A percentile compares a stretch with the other conserved stretches of the same genome.
Conservation (phyloP, 2,329 filamentous ascomycete genomes). For the Fusarium hostae region DNA sequence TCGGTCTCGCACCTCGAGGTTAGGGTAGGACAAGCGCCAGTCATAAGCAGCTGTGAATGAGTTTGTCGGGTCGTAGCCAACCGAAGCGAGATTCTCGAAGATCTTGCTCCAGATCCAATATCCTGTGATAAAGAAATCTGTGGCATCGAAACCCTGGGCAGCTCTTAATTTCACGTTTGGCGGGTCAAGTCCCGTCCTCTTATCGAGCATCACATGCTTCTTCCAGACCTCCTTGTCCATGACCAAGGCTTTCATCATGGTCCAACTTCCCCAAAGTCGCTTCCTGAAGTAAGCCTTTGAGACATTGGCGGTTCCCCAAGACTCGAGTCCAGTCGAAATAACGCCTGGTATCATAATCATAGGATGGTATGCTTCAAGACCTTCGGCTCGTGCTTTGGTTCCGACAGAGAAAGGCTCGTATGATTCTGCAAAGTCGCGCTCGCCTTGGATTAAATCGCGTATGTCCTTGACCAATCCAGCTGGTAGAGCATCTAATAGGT, state of each 20-base stretch:
- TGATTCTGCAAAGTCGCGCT: slow-evolving; percentile 82
- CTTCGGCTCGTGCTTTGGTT: slow-evolving; percentile 81
- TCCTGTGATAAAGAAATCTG: slow-evolving; percentile 89
- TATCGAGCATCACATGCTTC: slow-evolving; percentile 95
- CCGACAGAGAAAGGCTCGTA: slow-evolving; percentile 97
- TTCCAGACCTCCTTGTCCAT: slow-evolving; percentile 96
- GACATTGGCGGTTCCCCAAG: slow-evolving; percentile 88
- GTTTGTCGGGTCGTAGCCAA: slow-evolving; percentile 91
- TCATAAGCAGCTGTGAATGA: slow-evolving; percentile 81
- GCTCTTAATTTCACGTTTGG: slow-evolving; percentile 89
- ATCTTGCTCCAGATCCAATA: slow-evolving; percentile 99
- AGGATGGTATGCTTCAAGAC: slow-evolving; percentile 83
- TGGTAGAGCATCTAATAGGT: slow-evolving; percentile 86
- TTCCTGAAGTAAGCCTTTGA: slow-evolving; percentile 94
- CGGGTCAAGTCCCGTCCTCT: slow-evolving; percentile 88
- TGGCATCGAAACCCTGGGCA: slow-evolving; percentile 96
- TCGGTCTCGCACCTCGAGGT: slow-evolving; percentile 89
- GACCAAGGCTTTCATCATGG: slow-evolving; percentile 95
- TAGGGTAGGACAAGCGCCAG: slow-evolving; percentile 91
- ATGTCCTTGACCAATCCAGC: slow-evolving; percentile 88
- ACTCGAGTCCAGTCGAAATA: slow-evolving; percentile 96
- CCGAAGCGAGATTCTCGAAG: slow-evolving; percentile 92
- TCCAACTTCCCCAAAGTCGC: slow-evolving; percentile 97
- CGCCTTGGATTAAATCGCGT: slow-evolving; percentile 84
- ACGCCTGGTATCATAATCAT: slow-evolving; percentile 98